Conservation (phyloP, 2,329 filamentous ascomycete genomes). For the Cladorrhinum sp. region DNA sequence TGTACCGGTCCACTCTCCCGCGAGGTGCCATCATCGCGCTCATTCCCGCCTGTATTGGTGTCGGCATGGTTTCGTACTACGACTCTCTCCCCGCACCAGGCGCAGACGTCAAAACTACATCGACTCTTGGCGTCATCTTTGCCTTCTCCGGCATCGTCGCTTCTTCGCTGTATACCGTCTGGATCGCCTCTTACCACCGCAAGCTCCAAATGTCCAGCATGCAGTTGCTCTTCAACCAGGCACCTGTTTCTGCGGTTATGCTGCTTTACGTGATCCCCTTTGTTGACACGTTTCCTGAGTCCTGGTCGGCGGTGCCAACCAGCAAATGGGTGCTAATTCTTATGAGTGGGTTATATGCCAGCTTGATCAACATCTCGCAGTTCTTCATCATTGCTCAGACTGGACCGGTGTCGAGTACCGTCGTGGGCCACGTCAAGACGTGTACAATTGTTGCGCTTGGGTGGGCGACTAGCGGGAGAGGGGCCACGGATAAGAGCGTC, state of each 20-base stretch:
- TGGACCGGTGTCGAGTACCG: slow-evolving; percentile 62
- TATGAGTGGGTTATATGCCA: slow-evolving; percentile 61
- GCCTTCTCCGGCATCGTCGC: slow-evolving; percentile 62
- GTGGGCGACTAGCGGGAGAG: slow-evolving; percentile 56
- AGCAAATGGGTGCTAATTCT: slow-evolving; percentile 57
- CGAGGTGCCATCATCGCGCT: slow-evolving; percentile 52
- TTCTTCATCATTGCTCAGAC: slow-evolving; percentile 62
- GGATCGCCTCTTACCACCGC: slow-evolving; percentile 64
- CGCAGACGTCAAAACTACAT: slow-evolving; percentile 53
- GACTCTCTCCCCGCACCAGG: slow-evolving; percentile 55
- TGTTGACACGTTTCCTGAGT: slow-evolving; percentile 58
- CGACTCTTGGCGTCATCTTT: slow-evolving; percentile 59
- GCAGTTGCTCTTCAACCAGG: slow-evolving; percentile 68
- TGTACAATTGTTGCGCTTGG: slow-evolving; percentile 63
- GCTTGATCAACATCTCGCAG: slow-evolving; percentile 63
- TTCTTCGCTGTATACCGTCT: slow-evolving; percentile 66
- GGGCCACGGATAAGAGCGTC: slow-evolving; percentile 53
- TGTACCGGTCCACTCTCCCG: slow-evolving; percentile 58
- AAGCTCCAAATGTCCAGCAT: slow-evolving; percentile 65
- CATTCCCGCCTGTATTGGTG: slow-evolving; percentile 60
- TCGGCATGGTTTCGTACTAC: slow-evolving; percentile 66
- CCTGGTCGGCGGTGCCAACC: slow-evolving; percentile 48
- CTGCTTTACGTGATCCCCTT: slow-evolving; percentile 66
- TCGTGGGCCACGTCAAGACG: slow-evolving; percentile 65
- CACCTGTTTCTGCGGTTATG: slow-evolving; percentile 59